phyloP scores from a whole-genome alignment of 2,329 filamentous ascomycete genomes.

The Cladophialophora psammophila region DNA sequence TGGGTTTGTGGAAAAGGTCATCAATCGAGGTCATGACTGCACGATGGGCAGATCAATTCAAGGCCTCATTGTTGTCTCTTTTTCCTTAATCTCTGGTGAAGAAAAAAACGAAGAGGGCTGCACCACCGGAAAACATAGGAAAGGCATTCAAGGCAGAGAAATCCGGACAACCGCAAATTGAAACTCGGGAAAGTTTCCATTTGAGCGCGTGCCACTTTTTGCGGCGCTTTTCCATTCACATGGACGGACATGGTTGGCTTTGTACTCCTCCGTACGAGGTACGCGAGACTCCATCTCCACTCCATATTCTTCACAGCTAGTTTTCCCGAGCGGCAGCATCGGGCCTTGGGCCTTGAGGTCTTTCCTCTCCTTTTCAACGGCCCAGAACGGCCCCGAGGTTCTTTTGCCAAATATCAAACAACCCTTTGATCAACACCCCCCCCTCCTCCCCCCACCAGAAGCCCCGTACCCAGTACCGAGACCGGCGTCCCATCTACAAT shows the following conservation, averaged over 20 bases:
- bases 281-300: too few relatives aligned
- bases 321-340: neutral
- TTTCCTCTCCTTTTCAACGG: neutral
- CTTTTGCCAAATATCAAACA: neutral
- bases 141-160: neutral
- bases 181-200: conserved; percentile 15
- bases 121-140: neutral
- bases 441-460: too few relatives aligned
- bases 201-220: neutral
- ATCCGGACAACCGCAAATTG: conserved; percentile 14
- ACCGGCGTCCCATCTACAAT: neutral
- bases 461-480: neutral
- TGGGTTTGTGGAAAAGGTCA: conserved; percentile 38
- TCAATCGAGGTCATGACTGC: conserved; percentile 36
- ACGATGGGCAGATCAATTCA: conserved; percentile 8
- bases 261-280: too few relatives aligned
- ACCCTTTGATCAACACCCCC: too few relatives aligned
- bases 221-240: too few relatives aligned
- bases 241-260: too few relatives aligned
- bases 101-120: neutral
- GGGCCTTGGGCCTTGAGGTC: neutral
- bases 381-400: neutral
- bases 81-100: neutral
- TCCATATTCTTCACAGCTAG: neutral
- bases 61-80: neutral